Evolutionary conservation across 1,284 basidiomycete species (phyloP).

Genomic region (Ustilago vetiveriae): DNA sequence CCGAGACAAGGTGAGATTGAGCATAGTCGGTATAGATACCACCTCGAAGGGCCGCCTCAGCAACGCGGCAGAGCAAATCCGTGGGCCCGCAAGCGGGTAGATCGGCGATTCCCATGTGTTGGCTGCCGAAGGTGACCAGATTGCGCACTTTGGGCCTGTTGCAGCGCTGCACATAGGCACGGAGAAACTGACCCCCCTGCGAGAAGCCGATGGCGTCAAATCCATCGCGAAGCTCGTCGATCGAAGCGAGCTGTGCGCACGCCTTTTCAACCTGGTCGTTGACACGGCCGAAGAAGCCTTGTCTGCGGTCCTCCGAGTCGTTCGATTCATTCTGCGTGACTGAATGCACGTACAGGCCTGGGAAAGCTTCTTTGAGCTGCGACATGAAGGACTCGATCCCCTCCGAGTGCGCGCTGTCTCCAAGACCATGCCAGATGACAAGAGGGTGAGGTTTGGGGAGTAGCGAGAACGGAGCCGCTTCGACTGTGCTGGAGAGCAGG

Average conservation of each 20-base stretch:
- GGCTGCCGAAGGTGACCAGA: slow-evolving; percentile 77
- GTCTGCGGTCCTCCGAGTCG: slow-evolving; percentile 77
- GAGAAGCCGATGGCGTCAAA: slow-evolving; percentile 65
- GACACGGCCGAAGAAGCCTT: slow-evolving; percentile 81
- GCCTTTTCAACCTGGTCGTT: slow-evolving; percentile 77
- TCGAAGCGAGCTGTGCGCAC: slow-evolving; percentile 75
- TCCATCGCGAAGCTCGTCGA: slow-evolving; percentile 78
- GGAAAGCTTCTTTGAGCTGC: slow-evolving; percentile 77
- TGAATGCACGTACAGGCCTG: slow-evolving; percentile 85
- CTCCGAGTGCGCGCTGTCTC: slow-evolving; percentile 71
- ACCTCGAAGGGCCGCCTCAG: slow-evolving; percentile 76
- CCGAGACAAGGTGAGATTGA: slow-evolving; percentile 71
- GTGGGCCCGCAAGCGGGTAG: slow-evolving; percentile 77
- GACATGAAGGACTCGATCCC: slow-evolving; percentile 75
- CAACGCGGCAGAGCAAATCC: slow-evolving; percentile 72
- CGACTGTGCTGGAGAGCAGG: slow-evolving; percentile 3
- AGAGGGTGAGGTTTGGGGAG: slow-evolving; percentile 67
- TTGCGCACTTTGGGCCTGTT: slow-evolving; percentile 70
- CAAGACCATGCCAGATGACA: slow-evolving; percentile 95
- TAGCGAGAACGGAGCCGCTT: slow-evolving; percentile 27
- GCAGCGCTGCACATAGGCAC: slow-evolving; percentile 86
- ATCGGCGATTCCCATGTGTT: slow-evolving; percentile 76
- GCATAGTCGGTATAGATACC: slow-evolving; percentile 77
- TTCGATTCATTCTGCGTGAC: slow-evolving; percentile 75
- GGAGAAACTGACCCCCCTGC: slow-evolving; percentile 80